A percentile compares a stretch with the other conserved stretches of the same genome.
Evolutionary conservation across 495 filamentous ascomycete species (phyloP).

Genomic region (Xylaria bambusicola): DNA sequence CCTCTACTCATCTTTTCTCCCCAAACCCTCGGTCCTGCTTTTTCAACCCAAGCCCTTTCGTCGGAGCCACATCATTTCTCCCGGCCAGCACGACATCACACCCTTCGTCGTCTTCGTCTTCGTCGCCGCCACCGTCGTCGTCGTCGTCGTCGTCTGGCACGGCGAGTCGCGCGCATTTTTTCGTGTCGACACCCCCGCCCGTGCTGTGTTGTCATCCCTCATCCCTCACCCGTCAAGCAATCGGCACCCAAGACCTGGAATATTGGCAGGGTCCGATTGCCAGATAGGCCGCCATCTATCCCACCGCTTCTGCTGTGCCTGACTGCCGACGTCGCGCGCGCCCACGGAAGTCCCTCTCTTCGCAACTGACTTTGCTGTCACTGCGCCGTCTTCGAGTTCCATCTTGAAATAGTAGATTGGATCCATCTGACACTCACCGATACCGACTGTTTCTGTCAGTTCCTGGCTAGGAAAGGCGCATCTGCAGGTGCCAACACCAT

Average conservation of each 20-base stretch:
- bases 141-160: conserved; percentile 20
- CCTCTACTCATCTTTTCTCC: conserved; percentile 1
- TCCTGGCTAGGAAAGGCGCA: not conserved
- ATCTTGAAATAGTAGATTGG: conserved; percentile 16
- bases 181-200: conserved; percentile 20
- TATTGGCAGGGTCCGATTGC: conserved; percentile 21
- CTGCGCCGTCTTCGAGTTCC: conserved; percentile 9
- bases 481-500: not conserved
- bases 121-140: too few species aligned
- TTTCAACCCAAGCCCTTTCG: not conserved
- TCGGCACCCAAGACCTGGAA: conserved; percentile 20
- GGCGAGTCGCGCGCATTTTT: conserved; percentile 14
- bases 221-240: not conserved
- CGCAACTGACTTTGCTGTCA: conserved; percentile 12
- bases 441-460: not conserved
- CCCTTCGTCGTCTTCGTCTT: conserved; percentile 1
- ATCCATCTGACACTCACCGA: not conserved
- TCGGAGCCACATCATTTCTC: conserved; percentile 7
- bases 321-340: conserved; percentile 2
- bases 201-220: conserved; percentile 21
- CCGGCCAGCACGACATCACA: conserved; percentile 6
- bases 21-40: conserved; percentile 1
- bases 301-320: not conserved
- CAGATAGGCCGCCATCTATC: not conserved
- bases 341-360: not conserved